phyloP scores from a whole-genome alignment of 179 eudicot species.

The Carnegiea gigantea region DNA sequence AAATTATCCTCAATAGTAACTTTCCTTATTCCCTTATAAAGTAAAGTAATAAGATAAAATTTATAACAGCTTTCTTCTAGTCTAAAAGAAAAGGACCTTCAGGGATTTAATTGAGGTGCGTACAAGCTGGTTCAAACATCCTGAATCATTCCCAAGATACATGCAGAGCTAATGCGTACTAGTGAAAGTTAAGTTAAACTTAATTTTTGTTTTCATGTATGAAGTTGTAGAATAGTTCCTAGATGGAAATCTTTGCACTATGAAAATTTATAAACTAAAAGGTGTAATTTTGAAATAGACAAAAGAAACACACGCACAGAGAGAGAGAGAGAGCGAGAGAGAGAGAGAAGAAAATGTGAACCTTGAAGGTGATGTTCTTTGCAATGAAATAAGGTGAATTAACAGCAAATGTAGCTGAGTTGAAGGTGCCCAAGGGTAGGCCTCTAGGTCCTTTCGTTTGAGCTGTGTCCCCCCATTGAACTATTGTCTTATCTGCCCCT shows the following conservation, averaged over 20 bases:
- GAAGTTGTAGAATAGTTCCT: neutral
- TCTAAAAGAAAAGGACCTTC: too few relatives aligned
- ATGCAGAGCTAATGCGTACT: too few relatives aligned
- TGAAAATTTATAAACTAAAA: neutral
- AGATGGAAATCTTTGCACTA: neutral
- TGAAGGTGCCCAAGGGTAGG: conserved; percentile 68
- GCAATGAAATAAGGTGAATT: conserved; percentile 90
- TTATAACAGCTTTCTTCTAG: too few relatives aligned
- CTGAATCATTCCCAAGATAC: too few relatives aligned
- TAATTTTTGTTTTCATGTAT: too few relatives aligned
- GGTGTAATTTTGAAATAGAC: neutral
- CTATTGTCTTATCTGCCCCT: conserved; percentile 82
- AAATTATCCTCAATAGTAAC: too few relatives aligned
- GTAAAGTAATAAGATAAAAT: too few relatives aligned
- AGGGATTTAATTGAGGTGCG: too few relatives aligned
- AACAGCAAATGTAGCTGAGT: conserved; percentile 89
- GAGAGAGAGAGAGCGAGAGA: neutral
- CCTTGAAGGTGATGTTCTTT: conserved; percentile 94
- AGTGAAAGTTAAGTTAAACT: too few relatives aligned
- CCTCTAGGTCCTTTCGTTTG: conserved; percentile 66
- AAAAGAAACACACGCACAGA: too few relatives aligned
- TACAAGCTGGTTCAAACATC: too few relatives aligned
- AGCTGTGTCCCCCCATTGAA: conserved; percentile 95
- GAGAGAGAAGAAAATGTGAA: conserved; percentile 8
- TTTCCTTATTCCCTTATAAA: too few relatives aligned